Base-by-base conservation (phyloP, 768 basidiomycete species). In the Pisolithus marmoratus region DNA sequence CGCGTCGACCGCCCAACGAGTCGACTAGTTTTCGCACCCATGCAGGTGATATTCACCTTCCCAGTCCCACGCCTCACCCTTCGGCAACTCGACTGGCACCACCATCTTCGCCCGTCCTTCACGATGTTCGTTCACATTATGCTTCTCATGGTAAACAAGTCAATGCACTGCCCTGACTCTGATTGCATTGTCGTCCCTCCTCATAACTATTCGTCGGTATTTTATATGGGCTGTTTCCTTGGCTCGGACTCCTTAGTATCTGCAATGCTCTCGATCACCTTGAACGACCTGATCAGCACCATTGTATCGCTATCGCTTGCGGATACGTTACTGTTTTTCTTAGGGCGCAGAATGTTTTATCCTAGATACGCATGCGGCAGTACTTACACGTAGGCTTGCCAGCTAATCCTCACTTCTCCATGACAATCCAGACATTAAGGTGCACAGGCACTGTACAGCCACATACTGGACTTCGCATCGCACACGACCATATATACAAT, bases 1-100 rank as follows among this genome's bases (percentile, higher is more conserved):
- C 80, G 57, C 75, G 82, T 54, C 76, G 84, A 47, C 73, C 82
- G 37, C 69, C 78, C 47, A 80, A 79, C 27, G 83, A 84, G 44
- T 74, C 82, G 22, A 80, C 79, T 56, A 73, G 72, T 17, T 81
- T 74, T 63, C 70, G 68, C 51, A 68, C 78, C 36, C 67, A 77
- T 46, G 71, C 70, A 27, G 73, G 78, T 53, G 75, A 75, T 55
- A 75, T 76, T 52, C 79, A 77, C 63, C 74, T 78, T 51, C 72
- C 76, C 12, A 73, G 74, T 54, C 73, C 76, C 24, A 57, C 70
- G 12, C 75, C 75, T 31, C 69, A 72, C 31, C 67, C 64, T 49
- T 63, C 60, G 38, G 60, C 34, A 34, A 34, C 73, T 26, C 77
- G 79, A 38, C 67, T 73, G 44, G 64, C 74, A 38, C 77, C 78